These are phyloP conservation scores for Tagetes patula DNA, from an alignment of 129 eudicot species.

Conservation along the genomic window DNA sequence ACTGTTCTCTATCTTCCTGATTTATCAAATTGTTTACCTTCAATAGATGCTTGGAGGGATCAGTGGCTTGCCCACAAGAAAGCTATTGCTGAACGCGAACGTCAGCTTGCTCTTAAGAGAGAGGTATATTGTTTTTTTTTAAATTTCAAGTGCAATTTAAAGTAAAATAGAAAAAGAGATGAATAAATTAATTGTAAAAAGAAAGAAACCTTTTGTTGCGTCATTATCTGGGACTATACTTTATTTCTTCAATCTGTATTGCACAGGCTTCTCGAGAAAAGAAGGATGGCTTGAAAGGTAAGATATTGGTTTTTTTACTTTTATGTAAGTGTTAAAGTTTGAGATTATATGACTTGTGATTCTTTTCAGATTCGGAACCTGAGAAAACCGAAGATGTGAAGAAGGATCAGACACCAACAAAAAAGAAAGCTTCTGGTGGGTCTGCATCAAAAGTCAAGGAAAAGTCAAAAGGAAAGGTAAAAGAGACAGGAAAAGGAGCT, in stretches of 20 bases:
- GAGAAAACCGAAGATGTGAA: slow-evolving; percentile 45
- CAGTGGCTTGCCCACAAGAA: slow-evolving; percentile 89
- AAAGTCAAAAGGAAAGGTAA: slow-evolving; percentile 47
- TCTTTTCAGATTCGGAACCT: slow-evolving; percentile 39
- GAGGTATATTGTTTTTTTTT: slow-evolving; percentile 46
- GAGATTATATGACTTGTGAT: slow-evolving; percentile 12
- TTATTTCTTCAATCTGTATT: slow-evolving; percentile 15
- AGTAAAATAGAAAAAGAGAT: background rate
- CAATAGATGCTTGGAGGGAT: slow-evolving; percentile 82
- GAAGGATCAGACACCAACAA: slow-evolving; percentile 43
- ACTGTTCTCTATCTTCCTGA: slow-evolving; percentile 90
- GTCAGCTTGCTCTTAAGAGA: slow-evolving; percentile 41
- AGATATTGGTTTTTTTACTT: background rate
- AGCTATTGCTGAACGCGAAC: slow-evolving; percentile 69
- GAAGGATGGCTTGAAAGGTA: slow-evolving; percentile 70
- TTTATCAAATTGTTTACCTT: slow-evolving; percentile 84
- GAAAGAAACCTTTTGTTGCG: background rate
- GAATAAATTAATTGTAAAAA: background rate
- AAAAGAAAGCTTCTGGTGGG: slow-evolving; percentile 49
- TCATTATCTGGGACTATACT: slow-evolving; percentile 18
- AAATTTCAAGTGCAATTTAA: background rate
- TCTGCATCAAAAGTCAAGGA: slow-evolving; percentile 28
- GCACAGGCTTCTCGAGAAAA: slow-evolving; percentile 49
- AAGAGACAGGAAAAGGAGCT: slow-evolving; percentile 41
- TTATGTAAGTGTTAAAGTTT: background rate